Percentiles rank a stretch among this genome's conserved stretches.
Conservation (phyloP, 371 early-diverging fungal species). For the Mortierella sp. region DNA sequence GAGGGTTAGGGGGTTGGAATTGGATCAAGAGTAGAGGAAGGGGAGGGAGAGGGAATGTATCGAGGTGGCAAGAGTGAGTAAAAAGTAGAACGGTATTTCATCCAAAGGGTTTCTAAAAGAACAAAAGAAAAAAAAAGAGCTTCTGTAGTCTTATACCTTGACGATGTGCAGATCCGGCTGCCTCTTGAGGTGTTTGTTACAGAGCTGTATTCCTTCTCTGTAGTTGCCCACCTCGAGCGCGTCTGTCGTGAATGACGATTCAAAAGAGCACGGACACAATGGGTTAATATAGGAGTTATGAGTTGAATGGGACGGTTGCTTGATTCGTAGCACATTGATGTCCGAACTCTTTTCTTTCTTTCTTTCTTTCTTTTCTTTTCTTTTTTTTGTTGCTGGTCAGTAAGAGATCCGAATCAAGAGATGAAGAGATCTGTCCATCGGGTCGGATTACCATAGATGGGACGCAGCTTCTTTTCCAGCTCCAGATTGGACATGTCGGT, state of each 20-base stretch:
- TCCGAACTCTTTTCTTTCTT: neutral
- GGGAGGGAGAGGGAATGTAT: neutral
- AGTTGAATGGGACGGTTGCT: neutral
- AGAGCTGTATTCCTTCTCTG: constrained; percentile 73
- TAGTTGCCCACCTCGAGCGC: constrained; percentile 79
- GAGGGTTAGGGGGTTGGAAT: too few species aligned
- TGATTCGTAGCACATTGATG: neutral
- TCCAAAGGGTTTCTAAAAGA: neutral
- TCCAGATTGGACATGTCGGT: constrained; percentile 12
- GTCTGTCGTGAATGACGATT: constrained; percentile 55
- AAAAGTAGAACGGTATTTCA: neutral
- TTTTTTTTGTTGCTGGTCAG: too few species aligned
- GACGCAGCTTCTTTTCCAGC: constrained; percentile 43
- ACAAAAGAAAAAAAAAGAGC: neutral
- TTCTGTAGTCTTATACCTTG: constrained; percentile 58
- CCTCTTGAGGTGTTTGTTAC: constrained; percentile 79
- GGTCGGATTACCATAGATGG: constrained; percentile 45
- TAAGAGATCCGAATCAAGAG: neutral
- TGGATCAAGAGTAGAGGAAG: neutral
- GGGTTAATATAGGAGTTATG: neutral
- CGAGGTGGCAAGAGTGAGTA: neutral
- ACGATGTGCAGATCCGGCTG: constrained; percentile 70
- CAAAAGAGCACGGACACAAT: neutral
- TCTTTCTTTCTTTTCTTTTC: neutral
- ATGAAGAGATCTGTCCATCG: too few species aligned